Percentiles rank a stretch among this genome's conserved stretches.
Conservation (phyloP, 371 early-diverging fungal species). For the Mortierella sp. region DNA sequence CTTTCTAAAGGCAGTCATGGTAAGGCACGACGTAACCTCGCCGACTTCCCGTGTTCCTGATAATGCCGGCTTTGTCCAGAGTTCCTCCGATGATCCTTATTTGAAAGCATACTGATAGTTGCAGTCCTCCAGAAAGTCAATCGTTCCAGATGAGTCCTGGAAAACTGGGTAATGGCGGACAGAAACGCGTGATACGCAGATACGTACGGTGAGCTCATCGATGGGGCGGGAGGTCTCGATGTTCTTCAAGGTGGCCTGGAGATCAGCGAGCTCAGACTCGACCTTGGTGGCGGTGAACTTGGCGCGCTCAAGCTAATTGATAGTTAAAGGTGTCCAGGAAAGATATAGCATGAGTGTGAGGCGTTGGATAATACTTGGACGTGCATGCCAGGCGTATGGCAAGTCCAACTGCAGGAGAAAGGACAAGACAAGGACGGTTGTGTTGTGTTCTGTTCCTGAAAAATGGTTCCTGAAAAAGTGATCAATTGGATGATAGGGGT, state of each 20-base stretch:
- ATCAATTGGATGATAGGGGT: not conserved
- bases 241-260: slow-evolving; percentile 91
- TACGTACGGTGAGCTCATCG: slow-evolving; percentile 91
- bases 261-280: slow-evolving; percentile 87
- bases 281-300: slow-evolving; percentile 88
- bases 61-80: not conserved
- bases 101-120: not conserved
- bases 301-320: slow-evolving; percentile 84
- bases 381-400: not conserved
- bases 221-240: slow-evolving; percentile 96
- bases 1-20: too few relatives aligned
- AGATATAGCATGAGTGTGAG: not conserved
- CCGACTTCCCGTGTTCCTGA: not conserved
- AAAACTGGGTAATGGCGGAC: not conserved
- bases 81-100: too few relatives aligned
- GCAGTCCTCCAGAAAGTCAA: not conserved
- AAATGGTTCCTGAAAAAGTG: not conserved
- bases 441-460: not conserved
- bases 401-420: not conserved
- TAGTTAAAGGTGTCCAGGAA: not conserved
- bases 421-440: not conserved
- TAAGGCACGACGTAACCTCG: not conserved
- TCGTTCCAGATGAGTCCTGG: not conserved
- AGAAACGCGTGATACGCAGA: not conserved
- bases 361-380: not conserved